Evolutionary conservation across 352 stramenopile genomes (phyloP), one percentile per base, ranked within the genome.

Genomic region (Pythium monospermum): DNA sequence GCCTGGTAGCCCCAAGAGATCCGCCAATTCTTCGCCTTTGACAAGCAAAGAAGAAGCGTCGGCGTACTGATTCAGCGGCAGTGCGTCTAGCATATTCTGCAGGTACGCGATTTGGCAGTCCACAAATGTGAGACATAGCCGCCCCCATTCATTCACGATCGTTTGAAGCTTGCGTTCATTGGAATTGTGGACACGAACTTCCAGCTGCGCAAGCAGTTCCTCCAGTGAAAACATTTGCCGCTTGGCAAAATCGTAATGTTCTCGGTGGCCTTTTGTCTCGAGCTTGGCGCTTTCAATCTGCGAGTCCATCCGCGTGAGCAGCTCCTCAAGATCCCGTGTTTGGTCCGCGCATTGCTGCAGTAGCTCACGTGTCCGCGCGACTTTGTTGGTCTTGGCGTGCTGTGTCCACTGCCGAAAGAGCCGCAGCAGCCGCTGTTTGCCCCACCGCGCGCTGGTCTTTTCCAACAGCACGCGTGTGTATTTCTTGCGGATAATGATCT

Each of bases 401-500:
- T 72, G 58, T 0, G 57, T 61, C 76, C 76, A 87, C 3, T 59
- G 51, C 4, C 65, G 67, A 36, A 87, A 82, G 16, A 83, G 40
- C 5, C 66, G 58, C 21, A 57, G 54, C 6, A 81, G 39, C 0
- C 66, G 64, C 50, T 87, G 73, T 43, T 71, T 81, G 13, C 59
- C 54, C 76, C 76, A 85, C 1, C 76, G 64, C 15, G 58, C 61
- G 37, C 69, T 76, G 7, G 71, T 85, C 51, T 84, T 80, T 22
- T 75, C 67, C 0, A 87, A 59, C 39, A 87, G 52, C 32, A 87
- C 76, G 12, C 76, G 71, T 16, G 76, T 85, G 56, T 85, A 87
- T 30, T 87, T 87, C 35, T 83, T 83, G 37, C 73, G 71, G 15
- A 84, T 61, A 37, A 85, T 77, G 33, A 85, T 77, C 60, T 85